A percentile compares a stretch with the other conserved stretches of the same genome.
These are phyloP conservation scores for Eutypa lata DNA, from an alignment of 2,329 filamentous ascomycete species.

Conservation along the genomic window DNA sequence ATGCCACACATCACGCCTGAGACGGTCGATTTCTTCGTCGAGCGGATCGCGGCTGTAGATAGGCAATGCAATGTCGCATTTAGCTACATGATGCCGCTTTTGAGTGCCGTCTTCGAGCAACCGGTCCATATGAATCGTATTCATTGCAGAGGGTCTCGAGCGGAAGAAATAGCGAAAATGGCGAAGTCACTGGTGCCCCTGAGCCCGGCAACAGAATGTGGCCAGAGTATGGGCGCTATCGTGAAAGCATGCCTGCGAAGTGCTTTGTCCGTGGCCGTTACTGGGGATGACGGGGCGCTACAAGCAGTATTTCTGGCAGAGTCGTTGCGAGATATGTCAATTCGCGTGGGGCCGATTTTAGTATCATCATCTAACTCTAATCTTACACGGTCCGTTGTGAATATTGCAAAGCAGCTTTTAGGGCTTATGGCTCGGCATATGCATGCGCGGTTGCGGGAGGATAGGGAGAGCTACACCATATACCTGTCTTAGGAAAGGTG, in stretches of 20 bases:
- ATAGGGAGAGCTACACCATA: not conserved
- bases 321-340: slow-evolving; percentile 1
- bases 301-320: slow-evolving; percentile 1
- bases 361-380: not conserved
- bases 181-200: not conserved
- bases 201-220: not conserved
- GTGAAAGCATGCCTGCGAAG: not conserved
- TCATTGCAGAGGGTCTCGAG: not conserved
- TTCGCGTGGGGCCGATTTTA: not conserved
- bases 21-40: slow-evolving; percentile 6
- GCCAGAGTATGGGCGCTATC: not conserved
- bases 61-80: slow-evolving; percentile 1
- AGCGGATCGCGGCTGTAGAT: not conserved
- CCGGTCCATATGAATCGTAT: not conserved
- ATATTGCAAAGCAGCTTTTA: not conserved
- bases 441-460: not conserved
- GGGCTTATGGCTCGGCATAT: slow-evolving; percentile 1
- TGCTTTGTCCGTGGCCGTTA: not conserved
- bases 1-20: slow-evolving; percentile 7
- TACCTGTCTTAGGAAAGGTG: not conserved
- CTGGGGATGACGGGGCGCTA: not conserved
- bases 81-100: slow-evolving; percentile 1
- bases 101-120: not conserved
- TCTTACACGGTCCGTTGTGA: not conserved
- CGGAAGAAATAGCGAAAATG: not conserved